A percentile compares a stretch with the other conserved stretches of the same genome.
phyloP scores from a whole-genome alignment of 441 rosid species.

The Hura crepitans region DNA sequence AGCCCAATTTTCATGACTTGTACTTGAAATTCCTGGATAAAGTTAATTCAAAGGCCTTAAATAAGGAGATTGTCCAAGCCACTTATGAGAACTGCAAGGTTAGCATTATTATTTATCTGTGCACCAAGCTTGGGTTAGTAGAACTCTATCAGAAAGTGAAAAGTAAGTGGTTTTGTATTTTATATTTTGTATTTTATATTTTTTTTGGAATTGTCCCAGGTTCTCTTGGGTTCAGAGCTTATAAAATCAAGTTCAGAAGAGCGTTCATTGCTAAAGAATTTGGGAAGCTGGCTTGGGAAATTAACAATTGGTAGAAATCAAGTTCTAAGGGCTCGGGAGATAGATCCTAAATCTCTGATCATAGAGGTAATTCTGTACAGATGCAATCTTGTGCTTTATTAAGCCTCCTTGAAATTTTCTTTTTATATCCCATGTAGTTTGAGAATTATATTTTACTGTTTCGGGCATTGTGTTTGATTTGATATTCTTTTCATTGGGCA shows the following conservation, averaged over 20 bases:
- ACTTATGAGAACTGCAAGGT: slow-evolving; percentile 99
- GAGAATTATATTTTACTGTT: slow-evolving; percentile 13
- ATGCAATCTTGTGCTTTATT: slow-evolving; percentile 7
- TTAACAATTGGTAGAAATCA: slow-evolving; percentile 94
- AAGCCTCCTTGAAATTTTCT: background rate
- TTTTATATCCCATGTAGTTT: background rate
- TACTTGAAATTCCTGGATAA: slow-evolving; percentile 95
- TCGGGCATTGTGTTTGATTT: background rate
- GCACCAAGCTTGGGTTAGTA: background rate
- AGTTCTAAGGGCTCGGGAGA: slow-evolving; percentile 87
- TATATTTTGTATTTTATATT: too few relatives aligned
- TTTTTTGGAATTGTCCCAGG: slow-evolving; percentile 42
- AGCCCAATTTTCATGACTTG: slow-evolving; percentile 95
- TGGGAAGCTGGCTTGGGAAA: slow-evolving; percentile 99
- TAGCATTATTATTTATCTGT: slow-evolving; percentile 9
- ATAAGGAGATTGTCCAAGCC: slow-evolving; percentile 84
- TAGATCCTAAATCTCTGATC: slow-evolving; percentile 96
- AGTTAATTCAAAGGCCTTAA: slow-evolving; percentile 75
- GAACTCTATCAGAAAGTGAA: background rate
- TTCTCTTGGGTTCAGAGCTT: slow-evolving; percentile 95
- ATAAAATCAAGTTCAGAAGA: slow-evolving; percentile 97
- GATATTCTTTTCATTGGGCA: slow-evolving; percentile 29
- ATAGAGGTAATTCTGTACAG: slow-evolving; percentile 58
- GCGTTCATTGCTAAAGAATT: slow-evolving; percentile 89
- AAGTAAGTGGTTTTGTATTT: slow-evolving; percentile 9